A percentile compares a stretch with the other conserved stretches of the same genome.
phyloP scores from a whole-genome alignment of 495 filamentous ascomycete genomes.

The Aspergillus avenaceus region DNA sequence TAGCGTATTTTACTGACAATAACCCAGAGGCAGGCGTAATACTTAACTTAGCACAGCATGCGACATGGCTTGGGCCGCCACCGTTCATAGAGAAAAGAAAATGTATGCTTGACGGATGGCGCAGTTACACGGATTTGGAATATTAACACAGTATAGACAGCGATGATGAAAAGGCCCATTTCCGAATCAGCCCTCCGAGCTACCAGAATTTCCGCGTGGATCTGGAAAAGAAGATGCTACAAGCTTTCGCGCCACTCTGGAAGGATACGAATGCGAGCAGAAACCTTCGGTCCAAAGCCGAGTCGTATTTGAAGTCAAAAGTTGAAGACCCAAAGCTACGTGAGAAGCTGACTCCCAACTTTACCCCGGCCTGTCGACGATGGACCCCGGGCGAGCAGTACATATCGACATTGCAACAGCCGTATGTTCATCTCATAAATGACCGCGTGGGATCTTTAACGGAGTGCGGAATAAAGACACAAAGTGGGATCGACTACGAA shows the following conservation, averaged over 20 bases:
- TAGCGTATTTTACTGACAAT: not conserved
- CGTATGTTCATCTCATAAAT: slow-evolving; percentile 2
- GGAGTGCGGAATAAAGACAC: slow-evolving; percentile 5
- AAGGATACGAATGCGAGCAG: not conserved
- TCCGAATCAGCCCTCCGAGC: not conserved
- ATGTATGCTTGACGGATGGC: not conserved
- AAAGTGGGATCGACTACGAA: not conserved
- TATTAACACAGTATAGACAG: not conserved
- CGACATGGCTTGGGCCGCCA: slow-evolving; percentile 12
- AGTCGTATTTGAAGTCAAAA: not conserved
- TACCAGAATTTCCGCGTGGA: not conserved
- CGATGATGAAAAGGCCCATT: not conserved
- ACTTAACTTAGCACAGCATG: slow-evolving; percentile 7
- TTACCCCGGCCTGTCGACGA: slow-evolving; percentile 15
- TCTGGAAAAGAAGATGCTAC: not conserved
- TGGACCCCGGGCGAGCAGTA: slow-evolving; percentile 13
- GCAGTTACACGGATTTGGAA: not conserved
- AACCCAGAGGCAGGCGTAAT: not conserved
- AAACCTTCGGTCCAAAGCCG: not conserved
- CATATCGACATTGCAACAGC: slow-evolving; percentile 12
- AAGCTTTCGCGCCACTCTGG: not conserved
- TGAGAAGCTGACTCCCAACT: slow-evolving; percentile 7
- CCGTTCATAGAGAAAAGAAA: slow-evolving; percentile 5
- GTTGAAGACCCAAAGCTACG: slow-evolving; percentile 5
- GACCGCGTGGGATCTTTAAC: slow-evolving; percentile 7